Evolutionary conservation across 176 grass and related monocot genomes (phyloP), one percentile per base, ranked within the genome.

Genomic region (Oryza glaberrima): DNA sequence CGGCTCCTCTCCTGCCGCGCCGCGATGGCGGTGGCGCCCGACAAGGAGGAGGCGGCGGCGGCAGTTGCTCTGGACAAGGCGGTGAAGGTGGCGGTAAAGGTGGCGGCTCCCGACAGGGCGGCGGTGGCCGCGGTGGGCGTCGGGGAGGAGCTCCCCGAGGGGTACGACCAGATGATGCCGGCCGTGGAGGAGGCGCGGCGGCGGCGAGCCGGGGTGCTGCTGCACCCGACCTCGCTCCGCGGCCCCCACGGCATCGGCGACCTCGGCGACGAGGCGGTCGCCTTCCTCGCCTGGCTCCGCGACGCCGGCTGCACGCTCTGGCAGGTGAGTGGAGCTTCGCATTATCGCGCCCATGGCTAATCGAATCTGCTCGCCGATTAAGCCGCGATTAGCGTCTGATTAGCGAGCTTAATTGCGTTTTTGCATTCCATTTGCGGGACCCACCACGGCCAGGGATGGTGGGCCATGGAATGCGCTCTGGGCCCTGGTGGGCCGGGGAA

Each of bases 181-280:
- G 17, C 65, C 83, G 65, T 63, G 83, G 93, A 94, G 2, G 83
- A 66, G 4, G 52, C 86, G 32, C 84, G 88, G 64, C 66, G 86
- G 83, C 82, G 96, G 17, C 78, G 93, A 60, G 93, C 96, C 0
- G 93, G 96, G 11, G 80, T 95, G 23, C 68, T 98, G 78, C 91
- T 95, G 43, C 93, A 98, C 58, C 91, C 88, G 60, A 94, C 96
- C 44, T 96, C 93, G 79, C 70, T 98, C 67, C 93, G 77, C 17
- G 88, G 93, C 15, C 87, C 86, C 9, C 78, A 91, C 82, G 96
- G 93, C 79, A 88, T 96, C 76, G 96, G 96, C 35, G 93, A 96
- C 88, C 79, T 98, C 38, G 96, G 93, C 49, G 89, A 83, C 61
- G 74, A 95, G 75, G 88, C 90, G 41, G 64, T 94, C 26, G 77